Conservation (phyloP, 2,329 filamentous ascomycete species). For the Clarireedia paspali region DNA sequence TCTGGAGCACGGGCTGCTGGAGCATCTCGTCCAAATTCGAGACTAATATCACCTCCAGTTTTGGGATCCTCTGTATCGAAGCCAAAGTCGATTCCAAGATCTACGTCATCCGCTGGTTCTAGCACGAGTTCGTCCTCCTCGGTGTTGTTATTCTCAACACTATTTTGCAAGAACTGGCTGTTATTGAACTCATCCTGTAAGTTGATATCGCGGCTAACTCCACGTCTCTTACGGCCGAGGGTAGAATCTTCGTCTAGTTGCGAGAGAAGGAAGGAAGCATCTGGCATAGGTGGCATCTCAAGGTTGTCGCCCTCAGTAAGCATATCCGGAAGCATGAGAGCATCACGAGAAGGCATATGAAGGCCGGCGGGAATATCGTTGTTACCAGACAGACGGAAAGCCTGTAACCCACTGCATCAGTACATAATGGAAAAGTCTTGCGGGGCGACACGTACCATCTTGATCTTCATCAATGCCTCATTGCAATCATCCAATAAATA, state of each 20-base stretch:
- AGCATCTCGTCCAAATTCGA: conserved; percentile 88
- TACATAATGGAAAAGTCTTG: neutral
- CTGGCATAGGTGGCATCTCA: conserved; percentile 72
- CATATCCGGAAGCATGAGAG: conserved; percentile 81
- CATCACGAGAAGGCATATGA: conserved; percentile 73
- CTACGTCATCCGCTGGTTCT: conserved; percentile 53
- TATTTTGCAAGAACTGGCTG: conserved; percentile 74
- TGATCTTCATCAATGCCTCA: conserved; percentile 95
- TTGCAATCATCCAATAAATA: conserved; percentile 97
- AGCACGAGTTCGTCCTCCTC: conserved; percentile 50
- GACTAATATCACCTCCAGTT: conserved; percentile 45
- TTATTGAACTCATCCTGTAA: conserved; percentile 61
- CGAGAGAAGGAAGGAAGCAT: conserved; percentile 76
- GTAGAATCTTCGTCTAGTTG: conserved; percentile 59
- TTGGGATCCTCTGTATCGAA: conserved; percentile 16
- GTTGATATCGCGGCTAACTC: conserved; percentile 58
- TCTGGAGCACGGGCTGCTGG: conserved; percentile 59
- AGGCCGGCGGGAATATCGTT: conserved; percentile 87
- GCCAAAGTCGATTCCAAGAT: conserved; percentile 67
- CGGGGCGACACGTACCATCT: conserved; percentile 63
- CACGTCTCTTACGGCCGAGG: conserved; percentile 48
- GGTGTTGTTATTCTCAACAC: conserved; percentile 35
- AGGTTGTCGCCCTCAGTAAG: conserved; percentile 86
- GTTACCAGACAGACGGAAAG: conserved; percentile 88
- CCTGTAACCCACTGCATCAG: conserved; percentile 47